Evolutionary conservation across 768 basidiomycete genomes (phyloP).

Genomic region (Russula griseocarnosa): DNA sequence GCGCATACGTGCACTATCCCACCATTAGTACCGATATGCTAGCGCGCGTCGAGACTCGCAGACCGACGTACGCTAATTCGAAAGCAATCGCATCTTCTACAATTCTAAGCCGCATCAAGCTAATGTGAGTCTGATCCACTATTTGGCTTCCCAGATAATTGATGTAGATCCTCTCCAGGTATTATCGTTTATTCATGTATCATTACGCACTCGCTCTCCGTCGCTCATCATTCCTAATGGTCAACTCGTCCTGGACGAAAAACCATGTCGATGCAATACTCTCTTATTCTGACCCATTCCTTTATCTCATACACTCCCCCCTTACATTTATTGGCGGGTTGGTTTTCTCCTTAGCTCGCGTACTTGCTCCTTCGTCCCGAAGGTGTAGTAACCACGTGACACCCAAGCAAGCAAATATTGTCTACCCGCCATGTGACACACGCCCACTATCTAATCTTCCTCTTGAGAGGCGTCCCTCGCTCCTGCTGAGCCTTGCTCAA

Average conservation of each 20-base stretch:
- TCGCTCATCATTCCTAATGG: conserved; percentile 76
- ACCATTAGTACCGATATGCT: conserved; percentile 96
- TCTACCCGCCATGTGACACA: conserved; percentile 93
- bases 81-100: conserved; percentile 51
- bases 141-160: neutral
- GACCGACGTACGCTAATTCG: conserved; percentile 59
- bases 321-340: neutral
- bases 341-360: neutral
- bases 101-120: conserved; percentile 56
- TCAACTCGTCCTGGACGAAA: conserved; percentile 94
- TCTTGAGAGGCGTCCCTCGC: conserved; percentile 50
- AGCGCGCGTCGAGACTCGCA: conserved; percentile 60
- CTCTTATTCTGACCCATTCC: conserved; percentile 46
- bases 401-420: conserved; percentile 43
- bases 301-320: conserved; percentile 44
- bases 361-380: conserved; percentile 1
- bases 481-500: conserved; percentile 86
- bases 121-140: conserved; percentile 45
- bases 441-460: conserved; percentile 58
- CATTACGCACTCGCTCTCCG: conserved; percentile 75
- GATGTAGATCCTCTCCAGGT: conserved; percentile 43
- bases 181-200: conserved; percentile 85
- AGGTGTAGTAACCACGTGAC: conserved; percentile 2
- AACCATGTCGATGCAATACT: conserved; percentile 77
- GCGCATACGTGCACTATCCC: conserved; percentile 94